These are phyloP conservation scores for Zygosaccharomyces lentus DNA, from an alignment of 805 yeast genomes.

Conservation along the genomic window DNA sequence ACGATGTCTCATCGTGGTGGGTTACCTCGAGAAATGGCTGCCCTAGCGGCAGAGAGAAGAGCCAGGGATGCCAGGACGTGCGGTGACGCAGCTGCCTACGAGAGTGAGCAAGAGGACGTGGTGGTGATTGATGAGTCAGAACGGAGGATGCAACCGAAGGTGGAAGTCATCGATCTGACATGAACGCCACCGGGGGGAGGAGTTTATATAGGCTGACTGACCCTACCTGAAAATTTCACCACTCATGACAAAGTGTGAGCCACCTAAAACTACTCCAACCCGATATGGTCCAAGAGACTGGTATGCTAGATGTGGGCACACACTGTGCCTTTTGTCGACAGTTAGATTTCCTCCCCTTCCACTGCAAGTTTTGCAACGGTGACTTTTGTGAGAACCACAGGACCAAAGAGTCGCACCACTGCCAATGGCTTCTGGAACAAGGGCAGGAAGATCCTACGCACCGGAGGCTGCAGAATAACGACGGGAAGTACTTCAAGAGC, in stretches of 20 bases:
- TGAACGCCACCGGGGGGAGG: neutral
- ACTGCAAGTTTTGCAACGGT: slow-evolving; percentile 27
- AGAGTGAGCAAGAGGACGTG: slow-evolving; percentile 2
- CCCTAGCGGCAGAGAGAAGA: slow-evolving; percentile 32
- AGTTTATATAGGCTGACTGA: neutral
- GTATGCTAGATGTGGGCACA: slow-evolving; percentile 37
- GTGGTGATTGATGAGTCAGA: slow-evolving; percentile 4
- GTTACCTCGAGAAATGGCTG: slow-evolving; percentile 33
- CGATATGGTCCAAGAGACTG: slow-evolving; percentile 21
- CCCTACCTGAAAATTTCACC: slow-evolving; percentile 2
- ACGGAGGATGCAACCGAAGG: neutral
- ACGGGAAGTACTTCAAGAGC: slow-evolving; percentile 25
- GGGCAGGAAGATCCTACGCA: neutral
- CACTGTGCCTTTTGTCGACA: slow-evolving; percentile 34
- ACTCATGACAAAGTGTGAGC: neutral
- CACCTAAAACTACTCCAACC: neutral
- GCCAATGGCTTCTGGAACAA: slow-evolving; percentile 18
- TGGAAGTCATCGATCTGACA: slow-evolving; percentile 3
- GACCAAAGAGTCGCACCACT: slow-evolving; percentile 27
- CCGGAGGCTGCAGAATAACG: slow-evolving; percentile 7
- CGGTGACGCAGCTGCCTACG: slow-evolving; percentile 9
- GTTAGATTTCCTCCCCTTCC: slow-evolving; percentile 34
- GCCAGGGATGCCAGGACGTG: slow-evolving; percentile 25
- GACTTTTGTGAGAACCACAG: slow-evolving; percentile 33
- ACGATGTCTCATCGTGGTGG: neutral